Evolutionary conservation across 805 yeast species (phyloP).

Genomic region (Wickerhamomyces bisporus): DNA sequence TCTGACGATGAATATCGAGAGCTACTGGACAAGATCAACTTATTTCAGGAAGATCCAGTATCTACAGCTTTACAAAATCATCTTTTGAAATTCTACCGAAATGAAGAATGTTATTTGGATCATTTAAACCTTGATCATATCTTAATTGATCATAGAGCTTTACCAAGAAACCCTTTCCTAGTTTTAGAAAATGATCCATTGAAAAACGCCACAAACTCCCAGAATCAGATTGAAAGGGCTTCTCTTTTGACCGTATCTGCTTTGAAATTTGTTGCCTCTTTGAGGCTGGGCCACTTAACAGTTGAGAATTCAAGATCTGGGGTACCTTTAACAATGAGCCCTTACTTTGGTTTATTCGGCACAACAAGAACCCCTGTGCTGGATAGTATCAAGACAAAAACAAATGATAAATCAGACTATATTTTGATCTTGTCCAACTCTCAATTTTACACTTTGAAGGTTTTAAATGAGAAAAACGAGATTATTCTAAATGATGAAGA

Average conservation of each 20-base stretch:
- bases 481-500: conserved; percentile 62
- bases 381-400: conserved; percentile 69
- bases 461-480: conserved; percentile 62
- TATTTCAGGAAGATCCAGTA: conserved; percentile 38
- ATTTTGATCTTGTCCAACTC: conserved; percentile 73
- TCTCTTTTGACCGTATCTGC: conserved; percentile 63
- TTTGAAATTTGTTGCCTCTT: conserved; percentile 56
- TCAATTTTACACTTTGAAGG: conserved; percentile 85
- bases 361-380: conserved; percentile 52
- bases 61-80: conserved; percentile 49
- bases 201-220: conserved; percentile 44
- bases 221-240: conserved; percentile 64
- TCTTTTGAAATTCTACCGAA: conserved; percentile 38
- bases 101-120: conserved; percentile 50
- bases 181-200: conserved; percentile 72
- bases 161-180: conserved; percentile 76
- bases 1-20: conserved; percentile 44
- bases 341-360: conserved; percentile 64
- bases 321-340: conserved; percentile 58
- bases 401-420: conserved; percentile 62
- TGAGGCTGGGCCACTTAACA: conserved; percentile 47
- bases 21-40: conserved; percentile 38
- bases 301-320: conserved; percentile 54
- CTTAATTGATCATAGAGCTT: conserved; percentile 34
- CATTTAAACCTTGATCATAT: conserved; percentile 36